Evolutionary conservation across 78 protist genomes (phyloP), one percentile per base, ranked within the genome.

Genomic region (Dictyostelium intermedium): DNA sequence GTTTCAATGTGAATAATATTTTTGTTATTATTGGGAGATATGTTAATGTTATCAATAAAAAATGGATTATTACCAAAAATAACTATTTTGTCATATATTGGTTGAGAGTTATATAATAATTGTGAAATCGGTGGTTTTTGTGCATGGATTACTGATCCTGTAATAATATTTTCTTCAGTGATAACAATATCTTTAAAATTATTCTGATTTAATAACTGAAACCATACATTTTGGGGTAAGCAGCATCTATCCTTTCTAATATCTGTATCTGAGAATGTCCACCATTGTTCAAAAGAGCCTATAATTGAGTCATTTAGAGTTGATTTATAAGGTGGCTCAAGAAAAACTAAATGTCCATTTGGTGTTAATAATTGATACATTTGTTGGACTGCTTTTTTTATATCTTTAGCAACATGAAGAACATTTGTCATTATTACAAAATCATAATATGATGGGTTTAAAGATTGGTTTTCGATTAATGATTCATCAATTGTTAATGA

Each of bases 231-330:
- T 39, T 30, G 84, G 13, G 27, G 11, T n/a, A 80, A 30, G 50
- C 84, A 80, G 30, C 84, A 80, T 13, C 14, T 10, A 47, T 80
- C 84, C 5, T 39, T 47, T 80, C 84, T 80, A 30, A 80, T 80
- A 27, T 80, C 45, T 5, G 70, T 80, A 80, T 80, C 84, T 30
- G 53, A 13, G n/a, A 39, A 37, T 76, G 79, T 2, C 43, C 47
- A 34, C 93, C 93, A 87, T 63, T 87, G 85, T 41, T 34, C 37
- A 74, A 87, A 87, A 9, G 69, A 27, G 45, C 93, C 93, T 43
- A 87, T 7, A 1, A 13, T 63, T n/a, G 63, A n/a, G 5, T n/a
- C n/a, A n/a, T n/a, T n/a, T n/a, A n/a, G n/a, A n/a, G n/a, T n/a
- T n/a, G n/a, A n/a, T n/a, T 66, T 60, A 16, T 27, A n/a, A 5